phyloP scores from a whole-genome alignment of 2,329 filamentous ascomycete species.

The Monosporascus sp. region DNA sequence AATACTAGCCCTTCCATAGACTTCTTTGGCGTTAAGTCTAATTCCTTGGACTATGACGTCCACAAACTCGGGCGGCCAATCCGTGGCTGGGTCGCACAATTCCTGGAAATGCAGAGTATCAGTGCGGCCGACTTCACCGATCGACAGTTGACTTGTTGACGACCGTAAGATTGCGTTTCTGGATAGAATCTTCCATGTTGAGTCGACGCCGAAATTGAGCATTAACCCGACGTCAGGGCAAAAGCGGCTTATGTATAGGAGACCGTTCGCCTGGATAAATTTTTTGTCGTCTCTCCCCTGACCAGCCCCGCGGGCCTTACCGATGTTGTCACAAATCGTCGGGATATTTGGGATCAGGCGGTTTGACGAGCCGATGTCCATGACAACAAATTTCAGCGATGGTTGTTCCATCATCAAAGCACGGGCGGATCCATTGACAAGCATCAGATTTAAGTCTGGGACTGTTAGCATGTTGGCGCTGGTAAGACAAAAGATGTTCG shows the following conservation, averaged over 20 bases:
- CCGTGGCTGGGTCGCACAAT: no score
- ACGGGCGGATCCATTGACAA: no score
- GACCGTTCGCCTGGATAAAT: slow-evolving; percentile 5
- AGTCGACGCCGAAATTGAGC: slow-evolving; percentile 10
- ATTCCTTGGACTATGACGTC: no score
- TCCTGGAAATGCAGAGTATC: no score
- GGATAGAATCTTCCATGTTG: neutral
- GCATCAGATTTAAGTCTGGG: no score
- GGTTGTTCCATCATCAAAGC: no score
- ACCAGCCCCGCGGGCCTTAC: neutral
- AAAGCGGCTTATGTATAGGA: slow-evolving; percentile 19
- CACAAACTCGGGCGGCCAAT: no score
- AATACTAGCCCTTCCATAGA: no score
- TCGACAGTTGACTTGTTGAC: no score
- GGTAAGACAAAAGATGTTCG: slow-evolving; percentile 12
- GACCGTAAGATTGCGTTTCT: neutral
- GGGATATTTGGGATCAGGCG: neutral
- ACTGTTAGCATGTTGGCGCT: slow-evolving; percentile 1
- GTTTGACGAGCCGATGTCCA: slow-evolving; percentile 6
- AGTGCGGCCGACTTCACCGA: no score
- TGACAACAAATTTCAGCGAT: slow-evolving; percentile 1
- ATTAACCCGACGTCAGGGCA: slow-evolving; percentile 15
- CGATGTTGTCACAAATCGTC: neutral
- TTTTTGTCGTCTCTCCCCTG: slow-evolving; percentile 11
- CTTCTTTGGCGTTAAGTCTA: no score